Evolutionary conservation across 2,329 filamentous ascomycete species (phyloP).

Genomic region (Nemania abortiva): DNA sequence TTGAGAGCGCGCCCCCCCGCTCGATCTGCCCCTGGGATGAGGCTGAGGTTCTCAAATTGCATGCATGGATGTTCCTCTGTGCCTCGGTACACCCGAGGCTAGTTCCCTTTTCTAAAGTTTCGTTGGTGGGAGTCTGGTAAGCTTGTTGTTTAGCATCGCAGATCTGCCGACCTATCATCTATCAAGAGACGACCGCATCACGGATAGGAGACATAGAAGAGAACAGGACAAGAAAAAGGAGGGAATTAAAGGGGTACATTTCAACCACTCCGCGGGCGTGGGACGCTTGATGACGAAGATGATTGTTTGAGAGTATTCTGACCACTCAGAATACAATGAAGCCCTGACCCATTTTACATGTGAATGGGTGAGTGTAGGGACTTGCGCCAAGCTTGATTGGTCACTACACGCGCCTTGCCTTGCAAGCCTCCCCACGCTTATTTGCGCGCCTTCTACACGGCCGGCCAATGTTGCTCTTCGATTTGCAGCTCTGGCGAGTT

Average conservation of each 20-base stretch:
- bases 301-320: not conserved
- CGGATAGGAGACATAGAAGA: not conserved
- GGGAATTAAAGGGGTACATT: not conserved
- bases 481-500: conserved; percentile 3
- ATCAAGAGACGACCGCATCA: not conserved
- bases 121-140: conserved; percentile 1
- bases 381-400: not conserved
- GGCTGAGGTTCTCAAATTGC: conserved; percentile 35
- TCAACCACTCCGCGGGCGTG: not conserved
- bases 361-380: not conserved
- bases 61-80: conserved; percentile 25
- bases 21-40: conserved; percentile 35
- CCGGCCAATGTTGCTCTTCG: conserved; percentile 3
- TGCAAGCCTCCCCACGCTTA: not conserved
- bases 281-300: not conserved
- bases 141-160: conserved; percentile 1
- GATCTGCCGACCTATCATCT: conserved; percentile 13
- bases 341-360: not conserved
- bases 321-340: not conserved
- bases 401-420: conserved; percentile 1
- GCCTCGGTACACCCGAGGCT: conserved; percentile 32
- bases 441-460: not conserved
- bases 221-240: not conserved
- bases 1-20: conserved; percentile 21
- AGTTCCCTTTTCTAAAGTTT: not conserved